Evolutionary conservation across 2,329 filamentous ascomycete genomes (phyloP), one percentile per base, ranked within the genome.

Genomic region (Cadophora sp.): DNA sequence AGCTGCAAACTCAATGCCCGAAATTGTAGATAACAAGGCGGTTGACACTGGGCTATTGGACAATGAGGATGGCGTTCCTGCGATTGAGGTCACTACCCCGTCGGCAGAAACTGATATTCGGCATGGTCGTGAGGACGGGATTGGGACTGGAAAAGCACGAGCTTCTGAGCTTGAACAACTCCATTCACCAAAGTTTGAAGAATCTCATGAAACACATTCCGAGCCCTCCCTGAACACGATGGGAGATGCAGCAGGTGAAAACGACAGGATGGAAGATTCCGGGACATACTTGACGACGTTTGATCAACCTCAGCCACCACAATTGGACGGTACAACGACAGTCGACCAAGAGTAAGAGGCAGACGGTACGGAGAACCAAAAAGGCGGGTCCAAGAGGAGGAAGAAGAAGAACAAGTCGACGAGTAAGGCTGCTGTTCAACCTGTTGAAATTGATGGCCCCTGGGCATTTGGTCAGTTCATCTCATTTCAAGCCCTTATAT

Each of bases 391-490:
- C 11, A 41, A 41, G 36, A 27, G 39, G 55, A 58, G 27, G 55
- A 58, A 18, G n/a, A 58, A 39, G 33, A 41, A 58, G 36, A 58
- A 58, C 6, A 56, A 56, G 33, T 41, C 55, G 9, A 14, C n/a
- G 55, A 41, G 33, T 36, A 20, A 58, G 55, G 55, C 55, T 41
- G n/a, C 13, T 16, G 20, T 24, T 41, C 33, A 11, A 24, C 16
- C 11, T 11, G 55, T 41, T 20, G 33, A 24, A n/a, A 43, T 43
- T 24, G 55, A 58, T 7, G 36, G 55, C 14, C 55, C 55, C 36
- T 58, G 33, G 36, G 36, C 55, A 14, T 13, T 24, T 58, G 55
- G 55, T 58, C 55, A 58, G 55, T 58, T 43, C 55, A 20, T 41
- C 33, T 20, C n/a, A 39, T 39, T 20, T 56, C 53, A 41, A 22